phyloP scores from a whole-genome alignment of 1,284 basidiomycete species.

The Moniliella sp. region DNA sequence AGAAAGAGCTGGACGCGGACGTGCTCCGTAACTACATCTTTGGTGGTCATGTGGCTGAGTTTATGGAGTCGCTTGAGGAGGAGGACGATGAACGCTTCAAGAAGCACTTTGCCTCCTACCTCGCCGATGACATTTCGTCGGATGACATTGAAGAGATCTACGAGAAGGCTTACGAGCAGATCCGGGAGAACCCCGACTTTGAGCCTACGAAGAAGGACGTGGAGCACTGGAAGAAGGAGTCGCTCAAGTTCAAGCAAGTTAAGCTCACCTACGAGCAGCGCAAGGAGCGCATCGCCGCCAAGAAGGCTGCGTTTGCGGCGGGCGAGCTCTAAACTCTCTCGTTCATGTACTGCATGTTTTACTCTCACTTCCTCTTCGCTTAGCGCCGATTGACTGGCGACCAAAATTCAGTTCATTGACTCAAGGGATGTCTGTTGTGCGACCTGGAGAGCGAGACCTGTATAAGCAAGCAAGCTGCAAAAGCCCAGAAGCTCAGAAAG shows the following conservation, averaged over 20 bases:
- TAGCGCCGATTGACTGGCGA: no score
- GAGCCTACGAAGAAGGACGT: conserved; percentile 65
- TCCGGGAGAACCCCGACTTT: conserved; percentile 81
- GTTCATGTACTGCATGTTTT: no score
- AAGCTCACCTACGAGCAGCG: conserved; percentile 56
- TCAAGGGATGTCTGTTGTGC: no score
- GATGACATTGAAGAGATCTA: conserved; percentile 96
- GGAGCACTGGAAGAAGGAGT: conserved; percentile 76
- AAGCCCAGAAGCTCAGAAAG: no score
- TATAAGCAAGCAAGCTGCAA: no score
- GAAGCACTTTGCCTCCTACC: conserved; percentile 89
- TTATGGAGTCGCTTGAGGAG: conserved; percentile 98
- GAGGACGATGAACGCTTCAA: conserved; percentile 99
- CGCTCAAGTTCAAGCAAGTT: conserved; percentile 48
- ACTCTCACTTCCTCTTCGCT: no score
- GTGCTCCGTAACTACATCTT: conserved; percentile 92
- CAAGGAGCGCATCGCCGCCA: conserved; percentile 25
- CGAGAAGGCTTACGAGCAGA: conserved; percentile 54
- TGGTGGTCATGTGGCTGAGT: conserved; percentile 93
- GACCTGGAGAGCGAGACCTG: no score
- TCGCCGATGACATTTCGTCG: conserved; percentile 79
- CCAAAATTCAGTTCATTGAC: no score
- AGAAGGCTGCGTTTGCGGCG: conserved; percentile 26
- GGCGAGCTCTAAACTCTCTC: no score
- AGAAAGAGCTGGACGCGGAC: conserved; percentile 82